phyloP scores from a whole-genome alignment of 495 filamentous ascomycete species.

The Podospora comata region DNA sequence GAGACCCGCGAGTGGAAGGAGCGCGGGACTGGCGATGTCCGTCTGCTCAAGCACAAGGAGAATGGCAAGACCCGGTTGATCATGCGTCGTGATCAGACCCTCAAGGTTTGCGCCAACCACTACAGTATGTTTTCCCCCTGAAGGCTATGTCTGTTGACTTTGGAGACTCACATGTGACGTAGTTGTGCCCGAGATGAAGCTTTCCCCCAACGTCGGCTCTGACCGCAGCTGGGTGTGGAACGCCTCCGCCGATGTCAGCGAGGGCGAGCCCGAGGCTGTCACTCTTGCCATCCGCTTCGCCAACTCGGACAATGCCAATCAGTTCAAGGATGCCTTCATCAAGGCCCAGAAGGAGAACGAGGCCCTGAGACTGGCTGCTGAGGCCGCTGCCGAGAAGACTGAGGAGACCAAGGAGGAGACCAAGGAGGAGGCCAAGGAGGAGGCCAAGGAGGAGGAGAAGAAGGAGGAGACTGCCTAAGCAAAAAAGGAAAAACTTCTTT shows the following conservation, averaged over 20 bases:
- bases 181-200: conserved; percentile 99
- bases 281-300: conserved; percentile 97
- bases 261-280: conserved; percentile 93
- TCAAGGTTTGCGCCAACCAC: conserved; percentile 99
- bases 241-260: conserved; percentile 93
- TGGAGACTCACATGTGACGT: conserved; percentile 7
- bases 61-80: conserved; percentile 96
- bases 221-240: conserved; percentile 99
- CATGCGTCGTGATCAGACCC: conserved; percentile 98
- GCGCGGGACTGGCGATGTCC: conserved; percentile 93
- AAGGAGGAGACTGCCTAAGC: conserved; percentile 21
- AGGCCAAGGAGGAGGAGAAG: conserved; percentile 26
- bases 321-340: conserved; percentile 97
- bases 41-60: conserved; percentile 96
- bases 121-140: conserved; percentile 67
- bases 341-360: conserved; percentile 98
- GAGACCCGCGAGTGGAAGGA: conserved; percentile 97
- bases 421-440: conserved; percentile 27
- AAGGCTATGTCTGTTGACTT: background rate
- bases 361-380: conserved; percentile 56
- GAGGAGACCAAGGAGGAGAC: conserved; percentile 24
- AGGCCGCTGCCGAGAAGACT: conserved; percentile 23
- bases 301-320: conserved; percentile 96
- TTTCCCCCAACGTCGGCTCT: conserved; percentile 93
- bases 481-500: background rate